phyloP scores from a whole-genome alignment of 257 asterid species.

The Gardenia jasminoides region DNA sequence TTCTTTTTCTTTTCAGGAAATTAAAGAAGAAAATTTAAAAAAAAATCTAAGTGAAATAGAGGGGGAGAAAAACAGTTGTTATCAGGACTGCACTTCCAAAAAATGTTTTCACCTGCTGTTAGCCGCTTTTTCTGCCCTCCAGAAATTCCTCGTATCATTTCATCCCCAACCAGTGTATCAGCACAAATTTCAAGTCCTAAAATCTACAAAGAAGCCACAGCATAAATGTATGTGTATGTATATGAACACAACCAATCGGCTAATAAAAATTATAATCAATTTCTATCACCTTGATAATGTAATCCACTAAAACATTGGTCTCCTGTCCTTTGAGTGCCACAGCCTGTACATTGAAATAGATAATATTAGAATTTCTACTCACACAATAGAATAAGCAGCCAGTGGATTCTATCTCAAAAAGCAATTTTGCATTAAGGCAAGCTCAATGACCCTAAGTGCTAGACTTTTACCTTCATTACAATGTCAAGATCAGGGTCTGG shows the following conservation, averaged over 20 bases:
- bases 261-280: neutral
- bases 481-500: constrained; percentile 67
- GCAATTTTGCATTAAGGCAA: too few species aligned
- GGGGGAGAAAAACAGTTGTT: neutral
- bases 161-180: constrained; percentile 86
- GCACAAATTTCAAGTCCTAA: constrained; percentile 55
- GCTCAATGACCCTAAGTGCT: too few species aligned
- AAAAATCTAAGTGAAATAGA: too few species aligned
- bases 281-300: constrained; percentile 61
- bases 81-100: neutral
- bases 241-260: neutral
- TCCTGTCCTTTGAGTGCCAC: constrained; percentile 72
- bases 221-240: too few species aligned
- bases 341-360: constrained; percentile 55
- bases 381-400: neutral
- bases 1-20: too few species aligned
- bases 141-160: constrained; percentile 86
- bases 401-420: neutral
- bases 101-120: constrained; percentile 51
- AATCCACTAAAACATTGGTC: constrained; percentile 64
- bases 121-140: constrained; percentile 92
- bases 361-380: neutral
- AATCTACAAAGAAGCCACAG: constrained; percentile 2
- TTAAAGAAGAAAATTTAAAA: neutral
- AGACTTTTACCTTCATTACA: constrained; percentile 54